Base-by-base conservation (phyloP, 2,329 filamentous ascomycete genomes). In the Rhytidhysteron rufulum region DNA sequence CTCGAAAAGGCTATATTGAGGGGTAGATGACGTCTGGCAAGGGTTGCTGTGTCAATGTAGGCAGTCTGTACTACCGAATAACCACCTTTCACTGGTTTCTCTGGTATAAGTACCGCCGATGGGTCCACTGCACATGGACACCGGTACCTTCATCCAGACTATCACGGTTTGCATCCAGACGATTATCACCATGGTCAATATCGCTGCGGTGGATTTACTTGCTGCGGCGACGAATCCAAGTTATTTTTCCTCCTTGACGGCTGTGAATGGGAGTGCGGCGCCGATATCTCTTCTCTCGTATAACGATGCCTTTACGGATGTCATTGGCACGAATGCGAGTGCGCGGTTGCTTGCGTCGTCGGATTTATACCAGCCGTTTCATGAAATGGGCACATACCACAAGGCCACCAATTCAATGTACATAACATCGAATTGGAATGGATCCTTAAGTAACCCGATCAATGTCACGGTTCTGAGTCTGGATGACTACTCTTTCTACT, bases 361-460 rank as follows among this genome's bases (percentile, higher is more conserved):
- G 24, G 24, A 27, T 13, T 8, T 13, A 13, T 54, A 62, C 41
- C 49, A 54, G 16, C 57, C 61, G 5, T 66, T 66, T 45, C 69
- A 72, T 49, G 69, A 72, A 48, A 57, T 55, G 18, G 62, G 62
- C 6, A 54, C 59, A 7, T 63, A 61, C 48, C 58, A 59, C 46
- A 48, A 54, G 27, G 46, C 51, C 10, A 58, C 58, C 4, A 64
- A 70, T 44, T 63, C 61, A 17, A 41, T 71, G 5, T 71, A 69
- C 47, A 60, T 72, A 15, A 69, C 68, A 2, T 65, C 60, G 43
- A 71, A 70, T 45, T 63, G 44, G 13, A 33, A 53, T 47, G 45
- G 47, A 5, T 51, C 48, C 4, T 42, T 62, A 5, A 40, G 55
- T 17, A 54, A 63, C 38, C 58, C 55, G 13, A 63, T 62, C 47